A percentile compares a stretch with the other conserved stretches of the same genome.
Conservation (phyloP, 805 yeast species). For the Cyberlindnera amylophila region DNA sequence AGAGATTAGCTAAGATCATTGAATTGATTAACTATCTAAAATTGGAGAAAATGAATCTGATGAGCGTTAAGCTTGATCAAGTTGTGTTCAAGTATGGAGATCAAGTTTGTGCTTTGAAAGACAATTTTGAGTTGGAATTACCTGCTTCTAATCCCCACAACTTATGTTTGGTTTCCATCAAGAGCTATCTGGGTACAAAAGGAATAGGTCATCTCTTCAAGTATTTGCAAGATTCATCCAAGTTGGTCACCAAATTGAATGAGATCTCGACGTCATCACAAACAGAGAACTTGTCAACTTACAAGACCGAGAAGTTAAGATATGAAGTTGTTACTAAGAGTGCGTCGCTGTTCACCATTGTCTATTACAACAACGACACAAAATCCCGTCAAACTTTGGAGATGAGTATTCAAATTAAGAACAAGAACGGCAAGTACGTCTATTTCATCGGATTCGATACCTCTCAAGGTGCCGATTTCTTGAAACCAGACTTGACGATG, state of each 20-base stretch:
- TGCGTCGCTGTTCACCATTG: conserved; percentile 15
- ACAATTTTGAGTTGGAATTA: conserved; percentile 22
- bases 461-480: conserved; percentile 1
- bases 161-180: conserved; percentile 23
- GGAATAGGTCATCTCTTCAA: conserved; percentile 22
- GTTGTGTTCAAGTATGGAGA: conserved; percentile 26
- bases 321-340: conserved; percentile 22
- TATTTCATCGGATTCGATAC: conserved; percentile 11
- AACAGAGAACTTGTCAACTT: conserved; percentile 2
- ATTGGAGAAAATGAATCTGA: conserved; percentile 19
- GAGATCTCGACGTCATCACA: conserved; percentile 8
- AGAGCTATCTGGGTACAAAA: conserved; percentile 17
- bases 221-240: conserved; percentile 22
- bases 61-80: conserved; percentile 25
- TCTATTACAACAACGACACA: conserved; percentile 16
- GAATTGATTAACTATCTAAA: conserved; percentile 24
- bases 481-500: conserved; percentile 8
- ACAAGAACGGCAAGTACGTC: conserved; percentile 4
- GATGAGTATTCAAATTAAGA: conserved; percentile 16
- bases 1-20: conserved; percentile 24
- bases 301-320: conserved; percentile 9
- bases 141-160: conserved; percentile 25
- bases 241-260: conserved; percentile 18
- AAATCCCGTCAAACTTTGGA: conserved; percentile 7
- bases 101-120: conserved; percentile 22